phyloP scores from a whole-genome alignment of 2,329 filamentous ascomycete species.

The Tympanopsis confertula region DNA sequence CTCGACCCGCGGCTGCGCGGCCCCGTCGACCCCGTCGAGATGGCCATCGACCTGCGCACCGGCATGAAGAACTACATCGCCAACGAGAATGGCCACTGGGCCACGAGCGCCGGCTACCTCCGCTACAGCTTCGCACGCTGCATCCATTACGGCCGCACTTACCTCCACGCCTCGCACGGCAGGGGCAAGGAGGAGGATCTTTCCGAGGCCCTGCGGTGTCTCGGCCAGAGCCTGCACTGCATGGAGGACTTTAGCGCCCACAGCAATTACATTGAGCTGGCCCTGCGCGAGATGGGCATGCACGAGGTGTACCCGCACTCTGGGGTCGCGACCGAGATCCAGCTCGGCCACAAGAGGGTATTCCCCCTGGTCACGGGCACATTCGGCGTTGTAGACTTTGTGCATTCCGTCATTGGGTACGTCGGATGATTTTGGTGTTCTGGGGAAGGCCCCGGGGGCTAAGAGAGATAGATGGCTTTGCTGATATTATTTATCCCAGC shows the following conservation, averaged over 20 bases:
- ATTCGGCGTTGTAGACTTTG: slow-evolving; percentile 74
- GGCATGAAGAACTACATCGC: slow-evolving; percentile 99
- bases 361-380: slow-evolving; percentile 65
- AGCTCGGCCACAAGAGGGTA: slow-evolving; percentile 50
- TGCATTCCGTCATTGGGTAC: slow-evolving; percentile 57
- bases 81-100: slow-evolving; percentile 77
- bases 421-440: background rate
- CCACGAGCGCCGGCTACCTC: slow-evolving; percentile 78
- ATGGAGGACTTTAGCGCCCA: slow-evolving; percentile 73
- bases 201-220: slow-evolving; percentile 64
- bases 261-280: slow-evolving; percentile 74
- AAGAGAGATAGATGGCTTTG: background rate
- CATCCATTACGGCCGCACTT: slow-evolving; percentile 68
- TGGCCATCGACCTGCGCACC: slow-evolving; percentile 61
- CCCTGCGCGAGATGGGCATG: slow-evolving; percentile 60
- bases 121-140: slow-evolving; percentile 62
- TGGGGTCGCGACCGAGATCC: slow-evolving; percentile 53
- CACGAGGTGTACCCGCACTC: slow-evolving; percentile 63
- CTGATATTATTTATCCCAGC: slow-evolving; percentile 23
- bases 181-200: slow-evolving; percentile 64
- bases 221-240: slow-evolving; percentile 67
- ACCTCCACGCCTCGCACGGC: slow-evolving; percentile 51
- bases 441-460: background rate
- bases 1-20: slow-evolving; percentile 73
- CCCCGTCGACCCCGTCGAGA: slow-evolving; percentile 61